Evolutionary conservation across 164 flowering plant genomes (phyloP), one percentile per base, ranked within the genome.

Genomic region (Nelumbo lutea): DNA sequence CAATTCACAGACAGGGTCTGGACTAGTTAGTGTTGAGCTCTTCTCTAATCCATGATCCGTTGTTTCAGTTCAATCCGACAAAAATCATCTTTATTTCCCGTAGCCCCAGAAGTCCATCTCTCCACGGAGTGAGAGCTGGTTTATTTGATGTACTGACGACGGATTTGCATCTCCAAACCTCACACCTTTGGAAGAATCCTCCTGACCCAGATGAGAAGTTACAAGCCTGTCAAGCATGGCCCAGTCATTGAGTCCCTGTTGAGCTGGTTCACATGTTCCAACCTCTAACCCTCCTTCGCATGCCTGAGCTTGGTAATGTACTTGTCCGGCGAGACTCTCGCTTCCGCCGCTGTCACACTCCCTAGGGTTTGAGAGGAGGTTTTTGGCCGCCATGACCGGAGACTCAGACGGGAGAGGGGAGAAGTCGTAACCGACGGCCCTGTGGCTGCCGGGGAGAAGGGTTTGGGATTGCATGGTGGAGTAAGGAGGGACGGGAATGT

Each of bases 51-150:
- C 27, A 27, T 27, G 38, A 57, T 27, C 60, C 60, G 38, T 57
- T 57, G 6, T 2, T 13, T 14, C 3, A 27, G n/a, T 60, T 60
- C 0, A 9, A 41, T 41, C 42, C 45, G 11, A 41, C 5, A 60
- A 41, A 60, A 41, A 3, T 9, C 9, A 11, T 8, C 1, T n/a
- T 60, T 78, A 88, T 72, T 88, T 88, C 1, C 75, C 87, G 55
- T 86, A 91, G 38, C 84, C 90, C 96, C 97, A 92, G 53, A 92
- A 87, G 59, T 92, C 88, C 92, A 88, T 91, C 76, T 90, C 93
- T n/a, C 88, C 85, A 0, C 92, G 80, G 45, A 88, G 71, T 0
- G 97, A 76, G 9, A 82, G 79, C 60, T 80, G 90, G 66, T 83
- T 85, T 1, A 82, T 85, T 41, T 78, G 89, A 38, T 72, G 76